phyloP scores from a whole-genome alignment of 176 grass and related monocot species.

The Aegilops tauschii region DNA sequence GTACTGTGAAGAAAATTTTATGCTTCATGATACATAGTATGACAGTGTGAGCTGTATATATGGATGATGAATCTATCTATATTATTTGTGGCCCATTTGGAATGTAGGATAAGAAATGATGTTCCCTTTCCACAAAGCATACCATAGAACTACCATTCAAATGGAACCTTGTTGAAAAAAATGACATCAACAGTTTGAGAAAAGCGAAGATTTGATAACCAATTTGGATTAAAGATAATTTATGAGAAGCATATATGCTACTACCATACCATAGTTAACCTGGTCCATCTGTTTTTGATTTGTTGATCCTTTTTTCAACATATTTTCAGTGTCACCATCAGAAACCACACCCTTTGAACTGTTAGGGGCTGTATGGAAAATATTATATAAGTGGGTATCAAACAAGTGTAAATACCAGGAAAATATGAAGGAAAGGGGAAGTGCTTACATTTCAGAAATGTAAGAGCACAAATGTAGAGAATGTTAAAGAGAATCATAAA shows the following conservation, averaged over 20 bases:
- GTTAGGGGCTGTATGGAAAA: constrained; percentile 36
- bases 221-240: neutral
- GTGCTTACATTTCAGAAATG: constrained; percentile 55
- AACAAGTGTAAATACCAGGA: neutral
- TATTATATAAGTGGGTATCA: constrained; percentile 1
- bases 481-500: constrained; percentile 62
- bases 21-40: neutral
- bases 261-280: constrained; percentile 4
- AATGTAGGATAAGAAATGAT: neutral
- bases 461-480: constrained; percentile 45
- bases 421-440: neutral
- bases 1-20: constrained; percentile 9
- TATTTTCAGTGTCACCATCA: constrained; percentile 33
- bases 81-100: neutral
- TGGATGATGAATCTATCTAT: neutral
- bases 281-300: constrained; percentile 18
- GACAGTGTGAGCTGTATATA: neutral
- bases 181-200: constrained; percentile 17
- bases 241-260: neutral
- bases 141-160: neutral
- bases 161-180: constrained; percentile 2
- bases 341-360: constrained; percentile 34
- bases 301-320: constrained; percentile 27
- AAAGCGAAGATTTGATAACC: neutral
- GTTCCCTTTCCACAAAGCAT: neutral